Conservation (phyloP, 1,284 basidiomycete species). For the Apiotrichum mycotoxinovorans region DNA sequence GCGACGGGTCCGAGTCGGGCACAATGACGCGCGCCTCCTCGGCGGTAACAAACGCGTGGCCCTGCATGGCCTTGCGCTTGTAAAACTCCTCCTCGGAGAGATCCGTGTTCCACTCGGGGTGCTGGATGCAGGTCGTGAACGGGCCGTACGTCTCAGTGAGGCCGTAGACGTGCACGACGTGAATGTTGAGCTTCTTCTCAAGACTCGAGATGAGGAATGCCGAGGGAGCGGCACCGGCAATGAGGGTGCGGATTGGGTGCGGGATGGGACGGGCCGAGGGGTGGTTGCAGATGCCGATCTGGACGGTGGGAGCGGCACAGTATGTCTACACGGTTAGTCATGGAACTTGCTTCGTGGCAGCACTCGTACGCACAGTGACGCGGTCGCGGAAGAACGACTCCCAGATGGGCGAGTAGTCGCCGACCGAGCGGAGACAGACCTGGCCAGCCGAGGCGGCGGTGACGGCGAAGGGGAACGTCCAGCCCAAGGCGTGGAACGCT, state of each 20-base stretch:
- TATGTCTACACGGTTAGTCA: neutral
- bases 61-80: slow-evolving; percentile 25
- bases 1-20: slow-evolving; percentile 7
- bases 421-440: slow-evolving; percentile 19
- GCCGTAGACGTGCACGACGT: slow-evolving; percentile 58
- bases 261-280: slow-evolving; percentile 5
- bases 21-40: slow-evolving; percentile 19
- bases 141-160: slow-evolving; percentile 24
- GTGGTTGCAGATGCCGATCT: slow-evolving; percentile 22
- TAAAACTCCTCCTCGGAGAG: slow-evolving; percentile 19
- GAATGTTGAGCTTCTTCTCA: slow-evolving; percentile 22
- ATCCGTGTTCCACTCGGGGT: slow-evolving; percentile 12
- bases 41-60: slow-evolving; percentile 13
- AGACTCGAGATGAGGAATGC: slow-evolving; percentile 21
- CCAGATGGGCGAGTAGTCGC: slow-evolving; percentile 21
- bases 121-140: slow-evolving; percentile 16
- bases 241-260: slow-evolving; percentile 16
- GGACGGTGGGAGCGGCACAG: slow-evolving; percentile 20
- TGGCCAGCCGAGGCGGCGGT: slow-evolving; percentile 12
- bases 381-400: slow-evolving; percentile 14
- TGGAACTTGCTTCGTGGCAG: neutral
- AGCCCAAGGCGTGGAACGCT: slow-evolving; percentile 22
- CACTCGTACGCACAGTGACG: slow-evolving; percentile 4
- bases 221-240: slow-evolving; percentile 17
- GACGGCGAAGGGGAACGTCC: slow-evolving; percentile 21